A percentile compares a stretch with the other conserved stretches of the same genome.
Evolutionary conservation across 306 rosid genomes (phyloP).

Genomic region (Prunus mume): DNA sequence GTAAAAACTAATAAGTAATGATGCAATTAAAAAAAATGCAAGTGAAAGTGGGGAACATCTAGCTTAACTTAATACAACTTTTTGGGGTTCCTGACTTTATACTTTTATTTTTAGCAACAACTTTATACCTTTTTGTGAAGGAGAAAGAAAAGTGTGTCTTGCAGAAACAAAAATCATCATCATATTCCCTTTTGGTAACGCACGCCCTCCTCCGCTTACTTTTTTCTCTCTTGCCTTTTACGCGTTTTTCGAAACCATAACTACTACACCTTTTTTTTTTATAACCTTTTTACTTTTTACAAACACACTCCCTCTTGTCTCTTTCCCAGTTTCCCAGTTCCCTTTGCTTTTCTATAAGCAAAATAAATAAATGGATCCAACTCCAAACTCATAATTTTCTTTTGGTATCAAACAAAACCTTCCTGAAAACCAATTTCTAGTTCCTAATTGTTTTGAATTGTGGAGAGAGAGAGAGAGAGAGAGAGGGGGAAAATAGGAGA

Average conservation of each 20-base stretch:
- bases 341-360: background rate
- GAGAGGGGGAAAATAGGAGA: no score
- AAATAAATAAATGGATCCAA: no score
- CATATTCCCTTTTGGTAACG: slow-evolving; percentile 56
- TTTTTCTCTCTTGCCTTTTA: slow-evolving; percentile 40
- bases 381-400: no score
- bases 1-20: no score
- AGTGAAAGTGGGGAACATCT: background rate
- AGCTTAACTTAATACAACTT: slow-evolving; percentile 8
- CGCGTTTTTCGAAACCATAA: slow-evolving; percentile 48
- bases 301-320: slow-evolving; percentile 20
- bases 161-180: slow-evolving; percentile 39
- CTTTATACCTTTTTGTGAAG: slow-evolving; percentile 18
- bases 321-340: background rate
- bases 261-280: slow-evolving; percentile 8
- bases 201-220: slow-evolving; percentile 49
- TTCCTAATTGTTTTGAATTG: no score
- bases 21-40: background rate
- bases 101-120: background rate
- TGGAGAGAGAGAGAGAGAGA: no score
- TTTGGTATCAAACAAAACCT: no score
- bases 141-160: background rate
- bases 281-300: slow-evolving; percentile 19
- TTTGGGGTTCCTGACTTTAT: slow-evolving; percentile 47
- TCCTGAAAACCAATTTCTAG: no score